phyloP scores from a whole-genome alignment of 169 alveolate species.

The Amoebophrya sp. region DNA sequence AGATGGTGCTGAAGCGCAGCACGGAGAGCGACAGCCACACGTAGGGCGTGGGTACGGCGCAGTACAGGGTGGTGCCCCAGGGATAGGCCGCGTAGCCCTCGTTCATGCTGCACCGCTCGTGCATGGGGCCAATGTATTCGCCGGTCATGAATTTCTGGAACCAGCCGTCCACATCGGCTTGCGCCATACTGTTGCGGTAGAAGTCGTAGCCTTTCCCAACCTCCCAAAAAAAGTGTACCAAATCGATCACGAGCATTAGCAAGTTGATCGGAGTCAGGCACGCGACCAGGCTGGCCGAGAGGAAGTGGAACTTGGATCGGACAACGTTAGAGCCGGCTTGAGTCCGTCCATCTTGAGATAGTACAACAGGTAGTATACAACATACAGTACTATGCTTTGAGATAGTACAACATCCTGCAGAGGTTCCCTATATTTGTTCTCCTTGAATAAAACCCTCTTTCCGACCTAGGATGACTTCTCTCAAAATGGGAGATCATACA shows the following conservation, averaged over 20 bases:
- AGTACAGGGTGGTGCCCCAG: neutral
- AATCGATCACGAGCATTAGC: neutral
- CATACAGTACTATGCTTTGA: neutral
- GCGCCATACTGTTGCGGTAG: neutral
- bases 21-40: neutral
- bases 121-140: neutral
- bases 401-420: too few relatives aligned
- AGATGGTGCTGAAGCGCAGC: neutral
- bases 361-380: too few relatives aligned
- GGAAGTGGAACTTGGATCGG: neutral
- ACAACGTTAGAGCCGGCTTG: neutral
- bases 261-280: neutral
- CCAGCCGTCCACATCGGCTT: neutral
- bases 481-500: too few relatives aligned
- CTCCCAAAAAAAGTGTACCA: neutral
- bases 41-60: neutral
- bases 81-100: too few relatives aligned
- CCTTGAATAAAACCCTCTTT: too few relatives aligned
- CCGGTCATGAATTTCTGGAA: too few relatives aligned
- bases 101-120: neutral
- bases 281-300: neutral
- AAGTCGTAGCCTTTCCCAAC: too few relatives aligned
- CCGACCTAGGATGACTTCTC: too few relatives aligned
- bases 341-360: neutral
- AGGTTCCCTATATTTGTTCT: too few relatives aligned